These are phyloP conservation scores for Megacollybia marginata DNA, from an alignment of 768 basidiomycete genomes.

Conservation along the genomic window DNA sequence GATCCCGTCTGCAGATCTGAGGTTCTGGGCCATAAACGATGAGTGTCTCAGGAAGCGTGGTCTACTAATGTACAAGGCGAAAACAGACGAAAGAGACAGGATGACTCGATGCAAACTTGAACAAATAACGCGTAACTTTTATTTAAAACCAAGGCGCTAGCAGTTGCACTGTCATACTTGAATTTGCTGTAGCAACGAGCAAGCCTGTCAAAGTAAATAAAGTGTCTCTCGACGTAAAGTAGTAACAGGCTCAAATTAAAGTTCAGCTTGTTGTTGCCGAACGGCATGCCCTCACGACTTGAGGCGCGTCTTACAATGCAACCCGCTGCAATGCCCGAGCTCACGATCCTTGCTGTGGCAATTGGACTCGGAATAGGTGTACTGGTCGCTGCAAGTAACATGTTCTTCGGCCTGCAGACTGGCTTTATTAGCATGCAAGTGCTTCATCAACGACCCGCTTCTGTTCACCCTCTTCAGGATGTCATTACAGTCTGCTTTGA, in stretches of 20 bases:
- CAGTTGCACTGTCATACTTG: slow-evolving; percentile 97
- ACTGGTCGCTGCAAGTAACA: slow-evolving; percentile 86
- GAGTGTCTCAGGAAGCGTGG: neutral
- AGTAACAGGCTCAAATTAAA: too few species aligned
- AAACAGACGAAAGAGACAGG: neutral
- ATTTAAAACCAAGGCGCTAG: slow-evolving; percentile 59
- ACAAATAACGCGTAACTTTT: too few species aligned
- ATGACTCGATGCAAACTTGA: too few species aligned
- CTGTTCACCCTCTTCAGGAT: slow-evolving; percentile 46
- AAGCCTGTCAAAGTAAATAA: slow-evolving; percentile 42
- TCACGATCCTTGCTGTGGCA: slow-evolving; percentile 49
- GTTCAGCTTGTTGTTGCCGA: too few species aligned
- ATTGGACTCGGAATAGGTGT: slow-evolving; percentile 82
- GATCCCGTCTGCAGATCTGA: slow-evolving; percentile 43
- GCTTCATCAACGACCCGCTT: neutral
- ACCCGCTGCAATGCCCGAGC: slow-evolving; percentile 6
- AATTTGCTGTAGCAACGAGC: slow-evolving; percentile 99
- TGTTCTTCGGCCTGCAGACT: slow-evolving; percentile 82
- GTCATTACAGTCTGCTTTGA: slow-evolving; percentile 90
- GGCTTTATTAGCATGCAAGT: slow-evolving; percentile 85
- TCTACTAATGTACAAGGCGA: neutral
- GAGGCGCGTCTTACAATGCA: neutral
- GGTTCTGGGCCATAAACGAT: slow-evolving; percentile 40
- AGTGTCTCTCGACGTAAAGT: slow-evolving; percentile 31
- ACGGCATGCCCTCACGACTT: too few species aligned